Evolutionary conservation across 306 rosid genomes (phyloP), one percentile per base, ranked within the genome.

Genomic region (Sicyos edulis): DNA sequence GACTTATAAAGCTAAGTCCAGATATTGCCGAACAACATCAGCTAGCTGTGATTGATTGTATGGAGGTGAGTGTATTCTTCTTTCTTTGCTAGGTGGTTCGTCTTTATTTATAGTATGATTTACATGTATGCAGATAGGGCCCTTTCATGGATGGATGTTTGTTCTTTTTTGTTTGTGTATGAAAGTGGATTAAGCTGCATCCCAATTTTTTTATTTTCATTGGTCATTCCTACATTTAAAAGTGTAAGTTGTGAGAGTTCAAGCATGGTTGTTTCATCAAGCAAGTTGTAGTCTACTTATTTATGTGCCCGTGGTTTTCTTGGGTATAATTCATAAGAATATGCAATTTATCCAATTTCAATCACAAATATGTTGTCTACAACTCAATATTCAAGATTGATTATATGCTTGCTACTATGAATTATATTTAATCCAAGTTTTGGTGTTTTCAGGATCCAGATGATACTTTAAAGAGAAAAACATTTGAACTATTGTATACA

Each of bases 21-120:
- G 87, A 89, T 57, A 79, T 95, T 61, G 99, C 99, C 3, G 99
- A 95, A 78, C 92, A 87, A 68, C 99, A 95, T 74, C 99, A 95
- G 82, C 84, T 95, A 70, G 99, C 99, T 3, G 97, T 95, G 77
- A 95, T 95, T 66, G 99, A 95, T 76, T 95, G 99, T 89, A 84
- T 95, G 73, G 99, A 95, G 97, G 96, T 93, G 76, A 82, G 82
- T 78, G 66, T 17, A 44, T 21, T 42, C 7, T 59, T 71, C 51
- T 49, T 59, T 45, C 45, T 24, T 45, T 16, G 69, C 24, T 17
- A 45, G 54, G 54, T 22, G 47, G 40, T 53, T 14, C 10, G 55
- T 16, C 45, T 26, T 26, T 26, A 26, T 42, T 6, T 26, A 62
- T 32, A 32, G 9, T 45, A 19, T 17, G 13, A 10, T 49, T 29